Base-by-base conservation (phyloP, 108 stramenopile species). In the Pseudonitzschia multiseries region DNA sequence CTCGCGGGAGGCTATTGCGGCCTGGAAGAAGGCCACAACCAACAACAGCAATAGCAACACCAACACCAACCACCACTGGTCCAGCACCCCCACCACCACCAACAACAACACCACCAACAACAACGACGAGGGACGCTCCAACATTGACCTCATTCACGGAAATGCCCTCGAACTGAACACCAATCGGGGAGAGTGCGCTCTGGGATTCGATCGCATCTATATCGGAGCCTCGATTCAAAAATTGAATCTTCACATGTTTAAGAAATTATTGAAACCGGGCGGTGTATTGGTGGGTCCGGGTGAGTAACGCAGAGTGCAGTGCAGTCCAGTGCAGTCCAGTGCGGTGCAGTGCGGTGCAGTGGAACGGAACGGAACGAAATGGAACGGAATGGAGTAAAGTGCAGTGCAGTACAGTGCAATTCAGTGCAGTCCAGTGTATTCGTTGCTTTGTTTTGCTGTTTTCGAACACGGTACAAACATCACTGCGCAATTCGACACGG, bases 151-250 rank as follows among this genome's bases (percentile, higher is more conserved):
- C 18, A 71, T 93, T 46, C 87, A 91, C 53, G 94, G 94, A 12
- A 95, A 91, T 64, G 91, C 85, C 12, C 82, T 91, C 0, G 69
- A 88, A 40, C 83, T 93, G 51, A 50, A 65, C 27, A 60, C 65
- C 0, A 65, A 78, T 40, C 70, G 74, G 41, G 94, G 94, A 24
- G 94, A 95, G 74, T 72, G 84, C 57, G 74, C 70, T 0, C 63
- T 84, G 33, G 91, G 94, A 40, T 95, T 91, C 72, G 94, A 95
- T 78, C 87, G 94, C 10, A 95, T 95, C 48, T 95, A 95, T 52
- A 81, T 95, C 73, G 94, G 94, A 21, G 94, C 92, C 26, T 79
- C 94, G 9, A 77, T 92, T 56, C 81, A 87, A 32, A 68, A 64
- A 57, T 21, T 70, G n/a, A 72, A 81, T 24, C 68, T 95, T 18